These are phyloP conservation scores for Mortierella alpina DNA, from an alignment of 192 early-diverging fungal species.

Conservation along the genomic window DNA sequence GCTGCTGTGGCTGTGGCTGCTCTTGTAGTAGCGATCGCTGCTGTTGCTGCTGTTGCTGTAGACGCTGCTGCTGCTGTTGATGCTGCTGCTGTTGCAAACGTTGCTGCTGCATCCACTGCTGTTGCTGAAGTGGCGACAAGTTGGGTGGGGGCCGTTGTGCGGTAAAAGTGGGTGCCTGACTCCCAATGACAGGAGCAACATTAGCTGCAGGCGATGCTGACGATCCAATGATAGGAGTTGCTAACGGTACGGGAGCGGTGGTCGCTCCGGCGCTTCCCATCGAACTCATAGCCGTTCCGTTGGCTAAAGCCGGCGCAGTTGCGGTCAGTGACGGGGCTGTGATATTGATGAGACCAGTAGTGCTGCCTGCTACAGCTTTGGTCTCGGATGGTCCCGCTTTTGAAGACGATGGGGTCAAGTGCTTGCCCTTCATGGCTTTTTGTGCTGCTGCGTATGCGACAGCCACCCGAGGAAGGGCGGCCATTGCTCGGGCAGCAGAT, in stretches of 20 bases:
- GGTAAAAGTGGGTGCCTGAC: constrained; percentile 1
- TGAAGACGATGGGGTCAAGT: not conserved
- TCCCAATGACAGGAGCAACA: constrained; percentile 16
- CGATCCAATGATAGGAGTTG: not conserved
- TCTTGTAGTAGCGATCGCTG: too few species aligned
- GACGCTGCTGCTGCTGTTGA: not conserved
- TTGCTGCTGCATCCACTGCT: constrained; percentile 31
- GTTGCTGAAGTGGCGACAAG: constrained; percentile 18
- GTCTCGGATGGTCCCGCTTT: not conserved
- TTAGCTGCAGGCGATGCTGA: constrained; percentile 19
- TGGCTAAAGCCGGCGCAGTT: not conserved
- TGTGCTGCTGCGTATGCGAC: constrained; percentile 44
- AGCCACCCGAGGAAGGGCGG: constrained; percentile 32
- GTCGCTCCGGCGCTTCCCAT: not conserved
- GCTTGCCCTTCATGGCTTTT: constrained; percentile 12
- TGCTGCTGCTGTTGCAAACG: constrained; percentile 12
- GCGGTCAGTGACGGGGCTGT: not conserved
- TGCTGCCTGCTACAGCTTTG: not conserved
- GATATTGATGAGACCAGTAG: not conserved
- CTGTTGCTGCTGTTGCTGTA: constrained; percentile 13
- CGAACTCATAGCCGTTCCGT: not conserved
- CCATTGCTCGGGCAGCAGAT: constrained; percentile 44
- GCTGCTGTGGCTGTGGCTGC: not conserved
- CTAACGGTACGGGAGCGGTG: not conserved
- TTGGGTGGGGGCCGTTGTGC: constrained; percentile 22